Base-by-base conservation (phyloP, 176 grass and related monocot species). In the Aechmea fasciata region DNA sequence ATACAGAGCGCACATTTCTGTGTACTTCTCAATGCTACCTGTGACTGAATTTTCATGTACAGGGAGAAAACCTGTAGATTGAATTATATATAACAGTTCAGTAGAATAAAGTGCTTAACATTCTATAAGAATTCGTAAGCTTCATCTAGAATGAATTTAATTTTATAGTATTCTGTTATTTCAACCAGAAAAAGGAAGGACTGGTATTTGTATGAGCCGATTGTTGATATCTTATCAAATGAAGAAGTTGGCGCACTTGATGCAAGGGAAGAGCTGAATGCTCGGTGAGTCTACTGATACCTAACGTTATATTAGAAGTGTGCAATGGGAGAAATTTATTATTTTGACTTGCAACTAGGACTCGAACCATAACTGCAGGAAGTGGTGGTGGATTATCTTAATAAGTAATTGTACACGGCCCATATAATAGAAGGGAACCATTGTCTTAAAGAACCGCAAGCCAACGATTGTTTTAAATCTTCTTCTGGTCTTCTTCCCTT, bases 111-210 rank as follows among this genome's bases (percentile, higher is more conserved):
- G 33, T 41, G 4, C 33, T 41, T 6, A 8, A 41, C 33, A 41
- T 7, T 41, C 33, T 41, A 41, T 41, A 41, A 6, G 33, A 41
- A 41, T 41, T 41, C 6, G 33, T 41, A 41, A 41, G 33, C 33
- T 7, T 41, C 33, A 41, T 41, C 33, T 41, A 41, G 33, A 41
- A 41, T 7, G 33, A 41, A 41, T 41, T 1, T 4, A 7, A 6
- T 41, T 41, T 41, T 41, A 41, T 41, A 41, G 33, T 41, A 41
- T 41, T 41, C 33, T 41, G 33, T 41, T 41, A 41, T 41, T 41
- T 41, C 33, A 57, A 69, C 68, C 77, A 99, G 94, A 69, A 90
- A 93, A 88, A 88, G 82, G 77, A 99, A 93, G 70, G 92, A 96
- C 59, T 93, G 89, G 89, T 93, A 99, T 69, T 67, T 93, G 50